phyloP scores from a whole-genome alignment of 176 grass and related monocot species.

The Avena insularis region DNA sequence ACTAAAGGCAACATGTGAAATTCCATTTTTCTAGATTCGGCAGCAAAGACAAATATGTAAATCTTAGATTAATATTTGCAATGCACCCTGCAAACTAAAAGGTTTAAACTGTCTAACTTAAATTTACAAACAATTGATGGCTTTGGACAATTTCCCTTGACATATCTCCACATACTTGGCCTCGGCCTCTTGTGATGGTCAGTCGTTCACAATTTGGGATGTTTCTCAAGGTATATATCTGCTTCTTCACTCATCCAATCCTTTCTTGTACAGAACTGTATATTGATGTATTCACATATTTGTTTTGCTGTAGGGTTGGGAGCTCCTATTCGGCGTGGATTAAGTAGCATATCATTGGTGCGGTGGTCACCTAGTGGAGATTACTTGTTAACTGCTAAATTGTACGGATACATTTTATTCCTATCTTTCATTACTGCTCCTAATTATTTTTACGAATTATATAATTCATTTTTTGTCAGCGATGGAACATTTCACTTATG shows the following conservation, averaged over 20 bases:
- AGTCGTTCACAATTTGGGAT: conserved; percentile 99
- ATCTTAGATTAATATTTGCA: not conserved
- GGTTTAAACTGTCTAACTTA: conserved; percentile 11
- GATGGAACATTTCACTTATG: conserved; percentile 97
- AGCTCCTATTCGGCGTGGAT: conserved; percentile 85
- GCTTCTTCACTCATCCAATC: not conserved
- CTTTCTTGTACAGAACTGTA: not conserved
- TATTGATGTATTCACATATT: conserved; percentile 28
- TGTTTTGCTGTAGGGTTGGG: conserved; percentile 63
- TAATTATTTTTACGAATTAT: conserved; percentile 37
- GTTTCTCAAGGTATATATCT: conserved; percentile 76
- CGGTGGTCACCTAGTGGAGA: conserved; percentile 96
- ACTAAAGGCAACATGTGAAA: conserved; percentile 8
- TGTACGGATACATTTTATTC: conserved; percentile 59
- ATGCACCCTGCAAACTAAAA: conserved; percentile 17
- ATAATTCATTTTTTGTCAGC: conserved; percentile 47
- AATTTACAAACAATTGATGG: conserved; percentile 27
- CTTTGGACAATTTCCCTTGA: conserved; percentile 60
- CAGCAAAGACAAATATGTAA: not conserved
- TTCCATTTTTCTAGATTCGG: not conserved
- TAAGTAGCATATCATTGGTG: conserved; percentile 78
- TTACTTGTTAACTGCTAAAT: conserved; percentile 86
- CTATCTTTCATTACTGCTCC: conserved; percentile 19
- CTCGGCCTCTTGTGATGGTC: conserved; percentile 78
- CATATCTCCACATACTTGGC: conserved; percentile 81